A percentile compares a stretch with the other conserved stretches of the same genome.
Evolutionary conservation across 1,284 basidiomycete species (phyloP).

Genomic region (Leccinum subrobustum): DNA sequence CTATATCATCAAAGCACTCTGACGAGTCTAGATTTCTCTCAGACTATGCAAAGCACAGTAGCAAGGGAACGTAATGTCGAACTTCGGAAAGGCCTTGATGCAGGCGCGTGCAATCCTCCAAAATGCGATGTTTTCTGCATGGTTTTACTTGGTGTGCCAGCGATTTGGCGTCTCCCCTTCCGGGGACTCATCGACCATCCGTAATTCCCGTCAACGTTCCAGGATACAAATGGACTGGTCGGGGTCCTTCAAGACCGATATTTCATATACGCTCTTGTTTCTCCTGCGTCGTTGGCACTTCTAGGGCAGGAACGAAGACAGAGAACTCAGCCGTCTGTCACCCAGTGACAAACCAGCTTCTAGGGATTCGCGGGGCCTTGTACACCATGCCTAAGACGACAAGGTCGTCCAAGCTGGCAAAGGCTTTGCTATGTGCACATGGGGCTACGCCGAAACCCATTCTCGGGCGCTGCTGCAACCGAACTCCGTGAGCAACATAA

Average conservation of each 20-base stretch:
- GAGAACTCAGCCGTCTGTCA: too few relatives aligned
- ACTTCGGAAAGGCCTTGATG: conserved; percentile 50
- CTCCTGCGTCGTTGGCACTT: conserved; percentile 27
- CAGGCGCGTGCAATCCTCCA: conserved; percentile 69
- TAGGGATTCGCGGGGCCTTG: too few relatives aligned
- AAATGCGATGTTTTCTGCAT: conserved; percentile 61
- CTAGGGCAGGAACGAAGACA: too few relatives aligned
- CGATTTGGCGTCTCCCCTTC: conserved; percentile 44
- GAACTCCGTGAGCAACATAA: background rate
- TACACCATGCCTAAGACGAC: too few relatives aligned
- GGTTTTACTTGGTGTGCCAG: background rate
- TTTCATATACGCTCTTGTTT: conserved; percentile 56
- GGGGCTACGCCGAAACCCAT: too few relatives aligned
- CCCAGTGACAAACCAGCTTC: too few relatives aligned
- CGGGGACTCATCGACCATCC: conserved; percentile 49
- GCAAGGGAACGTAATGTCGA: conserved; percentile 57
- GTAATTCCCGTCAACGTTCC: conserved; percentile 55
- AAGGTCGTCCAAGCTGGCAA: too few relatives aligned
- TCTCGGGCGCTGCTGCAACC: too few relatives aligned
- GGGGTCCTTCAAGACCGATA: conserved; percentile 36
- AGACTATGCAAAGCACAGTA: conserved; percentile 60
- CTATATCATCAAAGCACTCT: conserved; percentile 44
- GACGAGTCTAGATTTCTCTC: conserved; percentile 39
- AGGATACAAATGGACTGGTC: conserved; percentile 39
- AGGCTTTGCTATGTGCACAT: too few relatives aligned